phyloP scores from a whole-genome alignment of 768 basidiomycete species.

The Boletus reticuloceps region DNA sequence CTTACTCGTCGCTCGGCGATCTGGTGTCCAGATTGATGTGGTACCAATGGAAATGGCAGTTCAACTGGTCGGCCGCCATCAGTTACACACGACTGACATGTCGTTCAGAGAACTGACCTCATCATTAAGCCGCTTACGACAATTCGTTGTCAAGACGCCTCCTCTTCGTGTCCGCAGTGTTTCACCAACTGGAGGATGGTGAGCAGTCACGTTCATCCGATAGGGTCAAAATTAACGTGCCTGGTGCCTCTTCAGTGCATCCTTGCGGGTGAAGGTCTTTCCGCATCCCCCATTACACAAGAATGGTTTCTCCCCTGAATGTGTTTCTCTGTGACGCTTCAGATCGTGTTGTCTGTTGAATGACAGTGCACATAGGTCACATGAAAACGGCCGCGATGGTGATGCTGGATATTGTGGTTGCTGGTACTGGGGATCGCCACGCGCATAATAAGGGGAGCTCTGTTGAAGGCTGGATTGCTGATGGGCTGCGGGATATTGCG shows the following conservation, averaged over 20 bases:
- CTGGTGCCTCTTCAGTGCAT: slow-evolving; percentile 85
- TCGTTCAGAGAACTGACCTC: slow-evolving; percentile 14
- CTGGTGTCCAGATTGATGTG: slow-evolving; percentile 22
- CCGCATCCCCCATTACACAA: slow-evolving; percentile 81
- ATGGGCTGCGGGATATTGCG: slow-evolving; percentile 29
- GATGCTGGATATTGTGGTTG: slow-evolving; percentile 53
- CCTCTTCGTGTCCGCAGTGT: slow-evolving; percentile 72
- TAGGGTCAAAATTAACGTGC: slow-evolving; percentile 36
- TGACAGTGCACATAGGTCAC: slow-evolving; percentile 73
- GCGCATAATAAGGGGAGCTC: slow-evolving; percentile 38
- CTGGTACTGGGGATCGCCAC: slow-evolving; percentile 21
- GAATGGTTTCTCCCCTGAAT: slow-evolving; percentile 83
- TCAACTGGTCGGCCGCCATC: slow-evolving; percentile 20
- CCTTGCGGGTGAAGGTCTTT: slow-evolving; percentile 85
- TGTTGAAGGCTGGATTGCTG: slow-evolving; percentile 16
- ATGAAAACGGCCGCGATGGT: slow-evolving; percentile 61
- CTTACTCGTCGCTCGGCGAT: slow-evolving; percentile 15
- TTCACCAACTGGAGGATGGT: slow-evolving; percentile 60
- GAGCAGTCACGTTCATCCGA: slow-evolving; percentile 9
- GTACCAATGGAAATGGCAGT: slow-evolving; percentile 21
- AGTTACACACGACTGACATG: slow-evolving; percentile 16
- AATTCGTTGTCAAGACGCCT: slow-evolving; percentile 22
- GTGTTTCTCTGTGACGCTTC: slow-evolving; percentile 81
- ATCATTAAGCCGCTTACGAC: slow-evolving; percentile 15
- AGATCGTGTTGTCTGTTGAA: slow-evolving; percentile 86